Conservation (phyloP, 164 flowering plant genomes). For the Stephania yunnanensis region DNA sequence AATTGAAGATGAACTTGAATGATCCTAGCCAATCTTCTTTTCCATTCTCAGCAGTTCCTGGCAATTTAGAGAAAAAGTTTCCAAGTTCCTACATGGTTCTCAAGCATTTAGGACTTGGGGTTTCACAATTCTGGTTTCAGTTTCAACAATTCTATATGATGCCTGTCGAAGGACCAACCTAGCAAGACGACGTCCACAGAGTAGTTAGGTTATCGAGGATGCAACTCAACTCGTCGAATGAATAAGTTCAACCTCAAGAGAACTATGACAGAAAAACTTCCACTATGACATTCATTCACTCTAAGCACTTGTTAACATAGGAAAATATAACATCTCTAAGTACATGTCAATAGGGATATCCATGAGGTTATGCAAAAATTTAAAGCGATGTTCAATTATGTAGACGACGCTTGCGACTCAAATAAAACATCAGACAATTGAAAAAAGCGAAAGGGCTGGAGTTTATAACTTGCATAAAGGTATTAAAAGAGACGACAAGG, state of each 20-base stretch:
- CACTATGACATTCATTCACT: background rate
- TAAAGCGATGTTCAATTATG: background rate
- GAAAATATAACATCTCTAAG: background rate
- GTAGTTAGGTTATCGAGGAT: background rate
- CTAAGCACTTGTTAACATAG: background rate
- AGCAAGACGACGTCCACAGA: background rate
- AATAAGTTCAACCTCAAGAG: background rate
- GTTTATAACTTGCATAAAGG: background rate
- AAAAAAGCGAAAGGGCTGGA: background rate
- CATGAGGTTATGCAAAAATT: background rate
- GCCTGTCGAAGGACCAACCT: background rate
- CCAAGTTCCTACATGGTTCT: background rate
- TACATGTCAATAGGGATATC: background rate
- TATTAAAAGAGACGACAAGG: background rate
- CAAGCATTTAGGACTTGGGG: background rate
- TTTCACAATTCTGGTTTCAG: background rate
- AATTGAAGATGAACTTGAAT: background rate
- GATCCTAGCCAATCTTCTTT: background rate
- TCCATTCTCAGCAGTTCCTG: background rate
- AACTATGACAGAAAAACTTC: background rate
- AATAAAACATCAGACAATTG: background rate
- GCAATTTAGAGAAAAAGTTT: background rate
- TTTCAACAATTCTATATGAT: background rate
- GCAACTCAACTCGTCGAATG: background rate
- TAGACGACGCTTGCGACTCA: background rate